These are phyloP conservation scores for Cyclostephanos tholiformis DNA, from an alignment of 108 stramenopile genomes.

Conservation along the genomic window DNA sequence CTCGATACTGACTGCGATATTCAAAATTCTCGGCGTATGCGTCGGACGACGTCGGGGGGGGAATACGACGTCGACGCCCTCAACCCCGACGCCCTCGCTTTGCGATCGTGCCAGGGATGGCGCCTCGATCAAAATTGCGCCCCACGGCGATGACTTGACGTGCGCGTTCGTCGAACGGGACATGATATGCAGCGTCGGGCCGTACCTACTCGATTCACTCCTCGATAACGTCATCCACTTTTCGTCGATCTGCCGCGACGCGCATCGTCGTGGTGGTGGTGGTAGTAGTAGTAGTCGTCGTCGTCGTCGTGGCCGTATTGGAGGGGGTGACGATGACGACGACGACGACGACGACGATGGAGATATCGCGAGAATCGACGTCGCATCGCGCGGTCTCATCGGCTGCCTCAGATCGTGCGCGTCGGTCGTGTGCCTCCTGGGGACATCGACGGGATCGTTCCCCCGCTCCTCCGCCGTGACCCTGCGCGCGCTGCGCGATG, in stretches of 20 bases:
- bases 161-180: slow-evolving; percentile 30
- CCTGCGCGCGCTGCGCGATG: slow-evolving; percentile 14
- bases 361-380: too few species aligned
- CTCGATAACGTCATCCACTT: slow-evolving; percentile 13
- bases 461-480: not conserved
- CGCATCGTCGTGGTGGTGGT: too few species aligned
- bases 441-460: slow-evolving; percentile 25
- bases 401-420: slow-evolving; percentile 17
- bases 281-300: not conserved
- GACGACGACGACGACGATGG: slow-evolving; percentile 2
- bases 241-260: not conserved
- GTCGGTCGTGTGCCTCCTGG: slow-evolving; percentile 21
- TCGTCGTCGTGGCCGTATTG: not conserved
- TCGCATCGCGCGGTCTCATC: not conserved
- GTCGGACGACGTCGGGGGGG: slow-evolving; percentile 12
- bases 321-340: too few species aligned
- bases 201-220: slow-evolving; percentile 24
- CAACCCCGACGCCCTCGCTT: not conserved
- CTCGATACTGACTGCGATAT: slow-evolving; percentile 27
- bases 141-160: not conserved
- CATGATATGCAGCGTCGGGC: slow-evolving; percentile 31
- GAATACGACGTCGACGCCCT: not conserved
- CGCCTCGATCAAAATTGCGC: slow-evolving; percentile 5
- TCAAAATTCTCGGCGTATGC: slow-evolving; percentile 26
- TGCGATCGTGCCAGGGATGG: slow-evolving; percentile 39